phyloP scores from a whole-genome alignment of 2,329 filamentous ascomycete genomes.

The Emmonsiellopsis sp. region DNA sequence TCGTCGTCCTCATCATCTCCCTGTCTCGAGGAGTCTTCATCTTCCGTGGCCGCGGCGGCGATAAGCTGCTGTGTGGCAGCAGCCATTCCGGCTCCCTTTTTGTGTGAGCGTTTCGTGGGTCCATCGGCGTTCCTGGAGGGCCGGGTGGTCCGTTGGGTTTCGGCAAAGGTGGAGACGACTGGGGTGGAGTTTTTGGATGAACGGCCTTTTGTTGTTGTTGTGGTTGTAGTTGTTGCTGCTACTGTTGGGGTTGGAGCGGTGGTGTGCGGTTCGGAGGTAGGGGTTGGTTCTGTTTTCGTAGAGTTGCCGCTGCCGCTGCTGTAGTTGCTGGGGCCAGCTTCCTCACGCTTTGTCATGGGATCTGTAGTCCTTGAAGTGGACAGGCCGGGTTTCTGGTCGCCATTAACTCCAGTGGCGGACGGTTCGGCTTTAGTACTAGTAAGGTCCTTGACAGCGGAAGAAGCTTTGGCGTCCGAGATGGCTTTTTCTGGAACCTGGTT shows the following conservation, averaged over 20 bases:
- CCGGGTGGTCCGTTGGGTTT: slow-evolving; percentile 16
- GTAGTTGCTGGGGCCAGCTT: slow-evolving; percentile 19
- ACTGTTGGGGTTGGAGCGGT: slow-evolving; percentile 15
- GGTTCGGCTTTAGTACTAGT: slow-evolving; percentile 31
- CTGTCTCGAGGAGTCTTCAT: slow-evolving; percentile 32
- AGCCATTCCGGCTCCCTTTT: slow-evolving; percentile 20
- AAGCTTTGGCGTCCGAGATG: slow-evolving; percentile 41
- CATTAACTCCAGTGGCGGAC: slow-evolving; percentile 18
- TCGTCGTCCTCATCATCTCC: slow-evolving; percentile 50
- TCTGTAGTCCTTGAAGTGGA: slow-evolving; percentile 10
- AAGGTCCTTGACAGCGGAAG: slow-evolving; percentile 39
- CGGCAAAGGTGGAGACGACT: slow-evolving; percentile 18
- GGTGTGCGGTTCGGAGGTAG: not conserved
- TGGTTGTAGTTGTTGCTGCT: slow-evolving; percentile 8
- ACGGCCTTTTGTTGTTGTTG: slow-evolving; percentile 10
- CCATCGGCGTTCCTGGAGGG: slow-evolving; percentile 9
- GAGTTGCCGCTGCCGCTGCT: slow-evolving; percentile 8
- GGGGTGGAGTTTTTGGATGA: slow-evolving; percentile 22
- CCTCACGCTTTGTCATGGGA: slow-evolving; percentile 24
- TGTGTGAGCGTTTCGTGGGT: slow-evolving; percentile 23
- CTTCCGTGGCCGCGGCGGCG: slow-evolving; percentile 25
- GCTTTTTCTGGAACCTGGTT: slow-evolving; percentile 23
- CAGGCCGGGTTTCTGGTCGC: slow-evolving; percentile 15
- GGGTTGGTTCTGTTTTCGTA: not conserved
- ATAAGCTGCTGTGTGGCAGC: slow-evolving; percentile 10